Evolutionary conservation across 2,329 filamentous ascomycete species (phyloP).

Genomic region (Trichoderma cornu-damae): DNA sequence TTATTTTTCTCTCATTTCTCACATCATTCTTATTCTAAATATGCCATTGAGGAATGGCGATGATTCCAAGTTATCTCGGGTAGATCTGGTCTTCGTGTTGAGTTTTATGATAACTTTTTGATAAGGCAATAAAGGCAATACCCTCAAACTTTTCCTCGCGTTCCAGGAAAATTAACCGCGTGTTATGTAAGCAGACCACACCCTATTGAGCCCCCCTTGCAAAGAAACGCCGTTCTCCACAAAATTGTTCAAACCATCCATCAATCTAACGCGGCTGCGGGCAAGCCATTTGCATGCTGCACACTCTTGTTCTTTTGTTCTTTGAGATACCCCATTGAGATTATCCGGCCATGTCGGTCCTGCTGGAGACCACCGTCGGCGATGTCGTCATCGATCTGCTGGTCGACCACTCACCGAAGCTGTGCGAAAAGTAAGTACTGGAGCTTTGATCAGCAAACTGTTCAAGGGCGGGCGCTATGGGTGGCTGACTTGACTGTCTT

Average conservation of each 20-base stretch:
- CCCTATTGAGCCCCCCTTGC: not conserved
- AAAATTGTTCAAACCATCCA: conserved; percentile 4
- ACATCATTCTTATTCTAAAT: no score
- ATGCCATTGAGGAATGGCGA: no score
- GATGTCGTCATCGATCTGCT: conserved; percentile 94
- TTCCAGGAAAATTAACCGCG: no score
- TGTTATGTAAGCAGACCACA: not conserved
- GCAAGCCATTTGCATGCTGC: not conserved
- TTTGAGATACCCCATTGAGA: not conserved
- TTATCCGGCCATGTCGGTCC: conserved; percentile 72
- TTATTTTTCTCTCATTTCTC: no score
- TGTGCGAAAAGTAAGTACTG: conserved; percentile 85
- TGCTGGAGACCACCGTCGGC: conserved; percentile 86
- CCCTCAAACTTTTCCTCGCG: no score
- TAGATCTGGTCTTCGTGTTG: no score
- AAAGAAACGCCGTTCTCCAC: not conserved
- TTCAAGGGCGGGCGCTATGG: conserved; percentile 19
- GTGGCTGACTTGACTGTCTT: no score
- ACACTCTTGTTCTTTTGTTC: not conserved
- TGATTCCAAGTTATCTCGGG: no score
- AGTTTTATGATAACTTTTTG: no score
- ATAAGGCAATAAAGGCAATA: no score
- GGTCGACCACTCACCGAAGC: conserved; percentile 80
- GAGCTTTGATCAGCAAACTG: not conserved
- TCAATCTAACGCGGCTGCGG: conserved; percentile 3